phyloP scores from a whole-genome alignment of 1,139 yeast genomes.

The Yamadazyma kanchanaburiensis region DNA sequence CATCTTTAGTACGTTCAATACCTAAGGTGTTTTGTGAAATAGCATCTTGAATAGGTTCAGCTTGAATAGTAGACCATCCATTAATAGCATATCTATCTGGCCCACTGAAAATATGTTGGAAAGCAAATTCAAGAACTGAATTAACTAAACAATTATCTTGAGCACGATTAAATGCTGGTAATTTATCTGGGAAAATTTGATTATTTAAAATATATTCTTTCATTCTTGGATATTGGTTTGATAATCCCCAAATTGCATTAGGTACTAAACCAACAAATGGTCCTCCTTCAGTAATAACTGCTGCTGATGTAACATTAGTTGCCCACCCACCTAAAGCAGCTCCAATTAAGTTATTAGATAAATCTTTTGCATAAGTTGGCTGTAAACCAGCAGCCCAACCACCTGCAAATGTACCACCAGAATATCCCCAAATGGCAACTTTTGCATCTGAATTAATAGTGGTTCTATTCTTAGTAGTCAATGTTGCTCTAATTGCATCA shows the following conservation, averaged over 20 bases:
- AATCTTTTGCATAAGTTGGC: conserved; percentile 33
- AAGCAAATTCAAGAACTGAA: conserved; percentile 9
- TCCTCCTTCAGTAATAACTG: conserved; percentile 22
- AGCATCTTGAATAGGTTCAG: conserved; percentile 9
- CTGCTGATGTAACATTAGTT: conserved; percentile 22
- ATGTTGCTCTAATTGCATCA: conserved; percentile 29
- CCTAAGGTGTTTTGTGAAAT: conserved; percentile 18
- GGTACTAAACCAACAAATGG: conserved; percentile 25
- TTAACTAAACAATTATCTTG: conserved; percentile 12
- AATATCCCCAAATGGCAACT: conserved; percentile 34
- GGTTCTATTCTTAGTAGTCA: conserved; percentile 21
- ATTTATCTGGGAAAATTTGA: conserved; percentile 7
- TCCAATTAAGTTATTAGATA: conserved; percentile 21
- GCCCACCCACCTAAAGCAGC: conserved; percentile 34
- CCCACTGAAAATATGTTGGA: conserved; percentile 16
- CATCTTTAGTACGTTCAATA: conserved; percentile 9
- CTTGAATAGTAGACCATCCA: conserved; percentile 15
- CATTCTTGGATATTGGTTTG: conserved; percentile 23
- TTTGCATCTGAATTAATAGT: conserved; percentile 25
- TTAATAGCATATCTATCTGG: conserved; percentile 9
- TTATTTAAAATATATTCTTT: conserved; percentile 2
- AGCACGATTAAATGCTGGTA: conserved; percentile 10
- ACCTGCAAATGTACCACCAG: conserved; percentile 39
- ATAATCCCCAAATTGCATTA: conserved; percentile 23
- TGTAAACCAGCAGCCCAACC: conserved; percentile 37